Evolutionary conservation across 2,329 filamentous ascomycete species (phyloP), one percentile per base, ranked within the genome.

Genomic region (Fusarium albidum): DNA sequence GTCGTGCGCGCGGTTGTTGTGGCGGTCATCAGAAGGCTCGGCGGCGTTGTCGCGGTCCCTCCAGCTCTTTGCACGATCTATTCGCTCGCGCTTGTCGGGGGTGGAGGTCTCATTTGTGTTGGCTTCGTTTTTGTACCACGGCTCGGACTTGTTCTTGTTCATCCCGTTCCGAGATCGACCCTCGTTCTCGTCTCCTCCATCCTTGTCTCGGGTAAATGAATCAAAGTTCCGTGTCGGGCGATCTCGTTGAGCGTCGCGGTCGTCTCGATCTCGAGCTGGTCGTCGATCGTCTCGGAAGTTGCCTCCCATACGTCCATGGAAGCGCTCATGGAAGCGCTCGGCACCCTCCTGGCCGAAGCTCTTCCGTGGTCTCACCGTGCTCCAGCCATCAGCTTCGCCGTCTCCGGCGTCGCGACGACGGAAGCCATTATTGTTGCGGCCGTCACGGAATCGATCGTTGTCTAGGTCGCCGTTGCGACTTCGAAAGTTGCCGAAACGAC

Each of bases 261-360:
- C 81, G 33, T 85, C 83, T 33, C 80, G 77, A 35, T 89, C 84
- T 52, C 78, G 75, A 8, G 76, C 69, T 15, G 77, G 73, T 39
- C 75, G 76, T 44, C 77, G 76, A 41, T 78, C 77, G 31, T 76
- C 72, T 50, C 70, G 68, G 48, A 72, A 73, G 55, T 69, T 76
- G 64, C 80, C 81, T 31, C 83, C 84, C 82, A 87, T 86, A 53
- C 84, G 83, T 42, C 85, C 85, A 49, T 85, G 83, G 59, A 90
- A 89, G 47, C 87, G 83, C 71, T 91, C 85, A 49, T 85, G 83
- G 59, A 90, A 89, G 47, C 87, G 83, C 71, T 91, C 88, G 57
- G 87, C 86, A 33, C 89, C 88, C 55, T 91, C 88, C 49, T 85
- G 80, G 14, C 88, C 86, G 68, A 90, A 87, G 68, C 86, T 92